phyloP scores from a whole-genome alignment of 257 asterid species.

The Ajuga chamaepitys region DNA sequence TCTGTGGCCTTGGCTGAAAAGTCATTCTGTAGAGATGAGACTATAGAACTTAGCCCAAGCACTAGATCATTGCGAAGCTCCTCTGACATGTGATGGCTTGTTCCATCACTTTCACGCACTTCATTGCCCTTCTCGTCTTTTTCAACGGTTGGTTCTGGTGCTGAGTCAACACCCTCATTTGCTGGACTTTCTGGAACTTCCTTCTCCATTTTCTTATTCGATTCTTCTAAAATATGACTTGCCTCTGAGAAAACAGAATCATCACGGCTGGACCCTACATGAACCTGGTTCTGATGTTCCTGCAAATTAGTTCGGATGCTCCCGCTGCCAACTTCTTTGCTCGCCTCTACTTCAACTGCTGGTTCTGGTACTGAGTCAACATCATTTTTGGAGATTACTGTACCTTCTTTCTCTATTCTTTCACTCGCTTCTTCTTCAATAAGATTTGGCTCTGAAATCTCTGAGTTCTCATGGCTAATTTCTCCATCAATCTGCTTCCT shows the following conservation, averaged over 20 bases:
- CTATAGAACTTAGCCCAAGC: background rate
- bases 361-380: background rate
- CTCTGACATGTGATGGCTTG: background rate
- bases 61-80: background rate
- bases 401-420: background rate
- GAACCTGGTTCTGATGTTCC: conserved; percentile 13
- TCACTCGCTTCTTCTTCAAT: background rate
- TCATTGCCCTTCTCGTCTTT: conserved; percentile 12
- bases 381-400: background rate
- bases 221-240: background rate
- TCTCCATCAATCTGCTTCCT: background rate
- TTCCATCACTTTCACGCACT: background rate
- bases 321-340: background rate
- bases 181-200: background rate
- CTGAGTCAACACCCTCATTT: background rate
- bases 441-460: background rate
- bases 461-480: background rate
- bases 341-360: background rate
- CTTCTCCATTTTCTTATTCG: background rate
- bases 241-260: conserved; percentile 7
- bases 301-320: background rate
- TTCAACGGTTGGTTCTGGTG: background rate
- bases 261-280: background rate
- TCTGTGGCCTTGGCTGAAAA: background rate
- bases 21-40: background rate